Conservation (phyloP, 176 grass and related monocot genomes). For the Cocos nucifera region DNA sequence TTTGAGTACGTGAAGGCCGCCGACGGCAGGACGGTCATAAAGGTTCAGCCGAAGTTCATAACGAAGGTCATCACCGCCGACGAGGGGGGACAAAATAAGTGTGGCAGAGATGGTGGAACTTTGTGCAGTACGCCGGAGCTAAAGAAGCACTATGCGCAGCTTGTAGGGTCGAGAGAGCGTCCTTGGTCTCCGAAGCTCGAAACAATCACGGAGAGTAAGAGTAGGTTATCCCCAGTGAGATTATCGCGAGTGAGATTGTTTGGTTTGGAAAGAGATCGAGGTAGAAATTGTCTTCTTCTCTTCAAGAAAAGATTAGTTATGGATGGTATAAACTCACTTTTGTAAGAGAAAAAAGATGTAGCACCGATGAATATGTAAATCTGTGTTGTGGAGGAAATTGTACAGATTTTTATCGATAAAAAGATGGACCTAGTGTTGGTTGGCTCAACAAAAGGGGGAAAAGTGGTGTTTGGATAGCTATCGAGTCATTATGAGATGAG, state of each 20-base stretch:
- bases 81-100: neutral
- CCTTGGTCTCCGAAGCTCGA: constrained; percentile 76
- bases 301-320: too few species aligned
- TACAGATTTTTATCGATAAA: too few species aligned
- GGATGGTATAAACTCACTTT: too few species aligned
- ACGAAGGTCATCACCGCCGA: constrained; percentile 17
- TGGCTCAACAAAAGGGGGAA: too few species aligned
- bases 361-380: too few species aligned
- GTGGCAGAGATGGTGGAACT: neutral
- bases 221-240: constrained; percentile 3
- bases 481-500: too few species aligned
- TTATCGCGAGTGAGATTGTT: constrained; percentile 37
- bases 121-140: constrained; percentile 85
- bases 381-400: too few species aligned
- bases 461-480: too few species aligned
- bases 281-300: too few species aligned
- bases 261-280: constrained; percentile 15
- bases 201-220: constrained; percentile 54
- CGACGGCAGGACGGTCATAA: constrained; percentile 42
- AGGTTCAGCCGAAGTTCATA: constrained; percentile 54
- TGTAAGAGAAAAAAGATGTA: too few species aligned
- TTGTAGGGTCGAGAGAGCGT: constrained; percentile 48
- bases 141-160: constrained; percentile 73
- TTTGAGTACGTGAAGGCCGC: constrained; percentile 52
- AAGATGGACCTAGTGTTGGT: too few species aligned